These are phyloP conservation scores for Rhodofomes roseus DNA, from an alignment of 1,284 basidiomycete species.

Conservation along the genomic window DNA sequence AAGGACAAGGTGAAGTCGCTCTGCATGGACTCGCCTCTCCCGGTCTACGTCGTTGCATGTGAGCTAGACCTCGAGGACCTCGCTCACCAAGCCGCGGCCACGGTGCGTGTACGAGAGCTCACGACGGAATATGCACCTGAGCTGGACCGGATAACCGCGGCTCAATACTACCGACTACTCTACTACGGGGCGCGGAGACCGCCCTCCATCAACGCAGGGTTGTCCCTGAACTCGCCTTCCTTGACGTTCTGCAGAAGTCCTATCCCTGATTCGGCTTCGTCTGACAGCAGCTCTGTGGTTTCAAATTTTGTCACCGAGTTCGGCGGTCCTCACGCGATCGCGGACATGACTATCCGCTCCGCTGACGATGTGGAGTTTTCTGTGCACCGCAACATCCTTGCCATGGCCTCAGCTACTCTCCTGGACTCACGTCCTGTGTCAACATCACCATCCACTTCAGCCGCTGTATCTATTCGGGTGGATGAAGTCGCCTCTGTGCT, in stretches of 20 bases:
- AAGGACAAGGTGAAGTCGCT: conserved; percentile 3
- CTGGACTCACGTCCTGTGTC: not conserved
- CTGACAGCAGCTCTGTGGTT: not conserved
- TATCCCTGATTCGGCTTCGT: not conserved
- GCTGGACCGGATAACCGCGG: conserved; percentile 6
- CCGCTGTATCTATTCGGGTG: not conserved
- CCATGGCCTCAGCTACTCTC: conserved; percentile 23
- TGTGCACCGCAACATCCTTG: conserved; percentile 8
- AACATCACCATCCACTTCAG: not conserved
- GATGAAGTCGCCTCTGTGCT: not conserved
- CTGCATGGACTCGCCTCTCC: not conserved
- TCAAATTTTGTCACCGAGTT: not conserved
- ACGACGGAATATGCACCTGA: not conserved
- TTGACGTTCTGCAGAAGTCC: conserved; percentile 1
- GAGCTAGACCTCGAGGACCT: conserved; percentile 7
- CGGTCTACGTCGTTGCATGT: conserved; percentile 10
- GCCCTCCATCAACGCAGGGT: not conserved
- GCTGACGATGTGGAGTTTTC: conserved; percentile 16
- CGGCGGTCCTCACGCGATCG: not conserved
- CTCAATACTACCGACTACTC: conserved; percentile 3
- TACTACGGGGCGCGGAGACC: not conserved
- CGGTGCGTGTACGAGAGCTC: not conserved
- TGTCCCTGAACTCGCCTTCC: not conserved
- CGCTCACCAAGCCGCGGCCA: conserved; percentile 6
- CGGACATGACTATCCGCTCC: conserved; percentile 17